A percentile compares a stretch with the other conserved stretches of the same genome.
phyloP scores from a whole-genome alignment of 2,329 filamentous ascomycete genomes.

The Alternaria longipes region DNA sequence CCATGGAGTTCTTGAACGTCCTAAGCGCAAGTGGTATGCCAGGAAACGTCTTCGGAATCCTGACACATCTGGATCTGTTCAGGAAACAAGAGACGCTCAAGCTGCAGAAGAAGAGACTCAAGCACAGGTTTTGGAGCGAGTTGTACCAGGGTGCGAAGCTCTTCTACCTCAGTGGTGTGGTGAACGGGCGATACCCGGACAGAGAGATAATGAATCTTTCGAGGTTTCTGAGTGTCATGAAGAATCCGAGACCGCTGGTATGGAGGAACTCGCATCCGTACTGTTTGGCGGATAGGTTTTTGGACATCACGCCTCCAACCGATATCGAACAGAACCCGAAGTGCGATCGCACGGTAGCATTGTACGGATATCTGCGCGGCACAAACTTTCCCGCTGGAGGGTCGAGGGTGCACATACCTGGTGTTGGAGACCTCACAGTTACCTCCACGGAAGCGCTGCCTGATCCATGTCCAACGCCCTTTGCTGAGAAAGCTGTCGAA shows the following conservation, averaged over 20 bases:
- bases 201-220: conserved; percentile 95
- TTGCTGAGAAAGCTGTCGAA: conserved; percentile 84
- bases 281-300: conserved; percentile 89
- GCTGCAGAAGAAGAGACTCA: conserved; percentile 93
- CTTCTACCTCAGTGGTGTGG: conserved; percentile 95
- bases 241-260: conserved; percentile 93
- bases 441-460: conserved; percentile 85
- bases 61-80: conserved; percentile 96
- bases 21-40: conserved; percentile 96
- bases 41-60: conserved; percentile 95
- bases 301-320: conserved; percentile 93
- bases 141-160: conserved; percentile 96
- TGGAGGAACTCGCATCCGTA: conserved; percentile 98
- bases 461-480: conserved; percentile 94
- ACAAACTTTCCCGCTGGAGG: conserved; percentile 90
- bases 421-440: conserved; percentile 87
- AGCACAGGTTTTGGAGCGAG: conserved; percentile 96
- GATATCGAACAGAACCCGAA: conserved; percentile 87
- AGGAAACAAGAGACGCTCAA: conserved; percentile 90
- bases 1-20: conserved; percentile 98
- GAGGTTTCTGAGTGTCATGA: conserved; percentile 97
- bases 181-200: conserved; percentile 96
- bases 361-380: conserved; percentile 93
- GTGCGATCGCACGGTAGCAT: conserved; percentile 87
- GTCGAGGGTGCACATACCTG: conserved; percentile 89